Base-by-base conservation (phyloP, 306 rosid species). In the Glycine tomentella region DNA sequence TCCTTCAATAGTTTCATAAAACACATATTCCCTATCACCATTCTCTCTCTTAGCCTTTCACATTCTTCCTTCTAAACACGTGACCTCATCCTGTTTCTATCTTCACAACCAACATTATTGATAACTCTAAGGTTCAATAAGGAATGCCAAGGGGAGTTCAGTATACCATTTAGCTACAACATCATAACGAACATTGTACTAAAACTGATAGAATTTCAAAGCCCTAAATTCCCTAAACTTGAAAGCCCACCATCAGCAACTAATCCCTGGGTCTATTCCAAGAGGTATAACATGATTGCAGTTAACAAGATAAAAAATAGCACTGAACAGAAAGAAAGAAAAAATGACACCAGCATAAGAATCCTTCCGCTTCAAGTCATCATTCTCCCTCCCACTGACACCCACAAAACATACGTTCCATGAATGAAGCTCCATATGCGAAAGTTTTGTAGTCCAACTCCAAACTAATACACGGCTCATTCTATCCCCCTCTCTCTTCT, bases 1-100 rank as follows among this genome's bases (percentile, higher is more conserved):
- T 45, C 68, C 53, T 66, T 53, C 69, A 56, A 40, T 63, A 45
- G 40, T 55, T 63, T 62, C 0, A 45, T 48, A 3, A 15, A 64
- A 34, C 15, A 5, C 2, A 56, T n/a, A 74, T 55, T 53, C 17
- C 44, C 20, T 53, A 25, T 65, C 6, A 33, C 11, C 61, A 70
- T 20, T 76, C 65, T 61, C 78, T 74, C 63, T 46, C 56, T 70
- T 44, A 20, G 46, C 74, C 74, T 59, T 58, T 3, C 40, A 76
- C 42, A 76, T 58, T 66, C 62, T 48, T 42, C 53, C 0, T 12
- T 59, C 85, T 69, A 15, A 50, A 56, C 9, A 59, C 7, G 51
- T 44, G 14, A 49, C 6, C 40, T 6, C 70, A 56, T 44, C 70
- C 65, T 64, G 48, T 34, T 70, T 82, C 38, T 58, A 57, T 69